phyloP scores from a whole-genome alignment of 139 green algal species.

The Trebouxia sp. region DNA sequence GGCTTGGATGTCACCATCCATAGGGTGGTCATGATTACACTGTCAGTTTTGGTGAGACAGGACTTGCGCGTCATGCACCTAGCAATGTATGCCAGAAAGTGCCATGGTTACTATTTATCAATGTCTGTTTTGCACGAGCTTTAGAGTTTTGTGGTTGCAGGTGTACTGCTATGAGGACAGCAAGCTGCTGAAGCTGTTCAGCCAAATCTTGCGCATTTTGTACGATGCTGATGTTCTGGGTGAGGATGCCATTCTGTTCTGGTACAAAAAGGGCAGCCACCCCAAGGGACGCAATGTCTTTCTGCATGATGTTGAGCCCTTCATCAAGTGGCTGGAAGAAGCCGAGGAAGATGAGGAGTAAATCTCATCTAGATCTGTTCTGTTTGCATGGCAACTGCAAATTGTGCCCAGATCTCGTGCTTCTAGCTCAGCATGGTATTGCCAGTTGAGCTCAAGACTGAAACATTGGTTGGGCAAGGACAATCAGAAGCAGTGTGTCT shows the following conservation, averaged over 20 bases:
- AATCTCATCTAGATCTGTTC: conserved; percentile 34
- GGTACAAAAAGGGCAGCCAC: conserved; percentile 89
- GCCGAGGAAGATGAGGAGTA: conserved; percentile 83
- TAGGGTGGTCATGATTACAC: no score
- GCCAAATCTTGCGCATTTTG: conserved; percentile 84
- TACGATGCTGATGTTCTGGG: conserved; percentile 89
- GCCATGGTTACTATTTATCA: neutral
- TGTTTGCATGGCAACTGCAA: conserved; percentile 17
- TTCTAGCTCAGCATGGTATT: no score
- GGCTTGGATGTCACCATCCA: no score
- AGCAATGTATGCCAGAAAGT: no score
- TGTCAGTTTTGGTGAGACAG: no score
- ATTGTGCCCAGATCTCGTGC: no score
- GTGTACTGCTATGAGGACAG: conserved; percentile 96
- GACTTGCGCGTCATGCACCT: no score
- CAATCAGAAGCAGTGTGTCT: no score
- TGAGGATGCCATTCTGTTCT: conserved; percentile 87
- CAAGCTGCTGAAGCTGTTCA: conserved; percentile 92
- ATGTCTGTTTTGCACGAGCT: neutral
- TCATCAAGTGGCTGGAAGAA: conserved; percentile 97
- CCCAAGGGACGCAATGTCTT: conserved; percentile 90
- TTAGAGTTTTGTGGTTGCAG: conserved; percentile 38
- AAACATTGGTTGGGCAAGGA: no score
- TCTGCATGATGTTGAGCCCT: conserved; percentile 91
- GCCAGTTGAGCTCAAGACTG: neutral